Evolutionary conservation across 192 early-diverging fungal genomes (phyloP), one percentile per base, ranked within the genome.

Genomic region (Gaertneriomyces semiglobifer): DNA sequence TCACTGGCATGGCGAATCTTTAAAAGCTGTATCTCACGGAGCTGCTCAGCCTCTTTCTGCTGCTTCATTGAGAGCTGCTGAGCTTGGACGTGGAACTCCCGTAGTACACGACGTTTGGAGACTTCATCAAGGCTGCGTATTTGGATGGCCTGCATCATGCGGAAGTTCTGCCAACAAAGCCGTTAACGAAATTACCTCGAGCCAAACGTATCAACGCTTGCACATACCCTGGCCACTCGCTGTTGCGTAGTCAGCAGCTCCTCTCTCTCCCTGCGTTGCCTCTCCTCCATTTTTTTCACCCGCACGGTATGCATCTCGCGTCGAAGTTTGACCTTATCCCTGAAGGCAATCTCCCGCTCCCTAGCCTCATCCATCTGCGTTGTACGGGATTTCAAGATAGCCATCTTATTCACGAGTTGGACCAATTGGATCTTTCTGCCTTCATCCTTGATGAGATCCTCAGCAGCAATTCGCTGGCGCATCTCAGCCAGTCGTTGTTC

Each of bases 31-130:
- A 71, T 52, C 48, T 78, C 76, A 16, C 69, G 68, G 7, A 74
- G 61, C n/a, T 78, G 68, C 33, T 78, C 76, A 11, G 70, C 59
- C 42, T 72, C 70, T 54, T 72, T 72, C 46, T 72, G 70, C 59
- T 72, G 70, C 47, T 18, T 11, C 70, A 72, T 66, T 6, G 56
- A n/a, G 52, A 72, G 70, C 57, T 72, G 70, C 43, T 72, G 70
- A 42, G 70, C 58, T 1, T 44, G 48, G 42, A 72, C 61, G 19
- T 50, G 63, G 38, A 61, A 61, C 59, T 72, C 70, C 41, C 64
- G 63, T 19, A 66, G 58, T 12, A 14, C 7, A 39, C 44, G 20
- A 20, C 70, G 70, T 38, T 47, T 25, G 20, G 44, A 11, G 18
- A 50, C 12, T 53, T 72, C 70, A 64, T 60, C 58, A 39, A 72